These are phyloP conservation scores for Candida cerambycidarum DNA, from an alignment of 805 yeast genomes.

Conservation along the genomic window DNA sequence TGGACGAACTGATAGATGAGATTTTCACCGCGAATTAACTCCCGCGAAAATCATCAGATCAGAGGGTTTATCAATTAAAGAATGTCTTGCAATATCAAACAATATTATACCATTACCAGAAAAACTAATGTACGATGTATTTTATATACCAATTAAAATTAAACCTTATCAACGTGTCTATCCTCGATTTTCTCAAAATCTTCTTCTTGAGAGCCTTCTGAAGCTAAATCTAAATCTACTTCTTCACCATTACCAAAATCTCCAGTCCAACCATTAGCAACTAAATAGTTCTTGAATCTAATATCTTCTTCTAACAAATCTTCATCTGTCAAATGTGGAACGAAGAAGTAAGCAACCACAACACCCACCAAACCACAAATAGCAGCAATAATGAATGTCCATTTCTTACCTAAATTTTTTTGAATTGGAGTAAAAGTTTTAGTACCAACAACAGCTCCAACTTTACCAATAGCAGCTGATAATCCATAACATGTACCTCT, in stretches of 20 bases:
- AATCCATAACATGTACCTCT: conserved; percentile 76
- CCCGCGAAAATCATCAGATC: no score
- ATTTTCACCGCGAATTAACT: conserved; percentile 1
- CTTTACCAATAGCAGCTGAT: conserved; percentile 78
- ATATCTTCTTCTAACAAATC: conserved; percentile 67
- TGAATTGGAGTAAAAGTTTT: conserved; percentile 70
- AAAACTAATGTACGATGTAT: not conserved
- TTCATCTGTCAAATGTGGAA: conserved; percentile 71
- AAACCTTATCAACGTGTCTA: not conserved
- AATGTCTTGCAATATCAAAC: no score
- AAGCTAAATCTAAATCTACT: conserved; percentile 20
- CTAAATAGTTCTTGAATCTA: conserved; percentile 57
- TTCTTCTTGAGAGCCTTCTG: conserved; percentile 4
- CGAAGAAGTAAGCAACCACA: conserved; percentile 53
- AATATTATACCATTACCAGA: no score
- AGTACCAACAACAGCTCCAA: conserved; percentile 84
- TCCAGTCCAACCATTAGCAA: conserved; percentile 60
- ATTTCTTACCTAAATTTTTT: conserved; percentile 58
- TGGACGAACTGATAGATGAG: conserved; percentile 1
- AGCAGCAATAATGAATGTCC: conserved; percentile 83
- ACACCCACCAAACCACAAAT: conserved; percentile 68
- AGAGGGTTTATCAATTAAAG: not conserved
- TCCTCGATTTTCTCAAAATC: conserved; percentile 1
- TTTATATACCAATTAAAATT: not conserved
- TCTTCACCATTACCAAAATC: conserved; percentile 36